Evolutionary conservation across 2,329 filamentous ascomycete genomes (phyloP), one percentile per base, ranked within the genome.

Genomic region (Fusarium nisikadoi): DNA sequence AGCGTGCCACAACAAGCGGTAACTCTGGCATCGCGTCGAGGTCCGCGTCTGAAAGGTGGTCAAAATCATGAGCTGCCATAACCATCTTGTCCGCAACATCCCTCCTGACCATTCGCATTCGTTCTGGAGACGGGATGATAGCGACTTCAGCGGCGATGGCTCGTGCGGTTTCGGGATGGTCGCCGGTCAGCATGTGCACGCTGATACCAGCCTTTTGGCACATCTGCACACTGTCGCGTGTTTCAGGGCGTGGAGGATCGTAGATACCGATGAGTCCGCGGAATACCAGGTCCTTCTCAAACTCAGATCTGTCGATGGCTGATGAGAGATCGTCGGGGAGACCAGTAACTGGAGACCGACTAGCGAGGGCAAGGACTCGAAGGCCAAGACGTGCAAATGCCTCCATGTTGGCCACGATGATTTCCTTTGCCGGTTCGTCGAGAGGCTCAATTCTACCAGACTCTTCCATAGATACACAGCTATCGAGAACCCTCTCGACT

Each of bases 1-100:
- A 93, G n/a, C 91, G 87, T 33, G 91, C 91, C 43, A 93, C 89
- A 5, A 93, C 91, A 5, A 92, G 82, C 3, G 91, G 91, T 4
- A 93, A 80, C 12, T 90, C 84, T 0, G 89, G 88, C 6, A 93
- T 84, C 2, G 79, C 77, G 65, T 93, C 91, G 23, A 93, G 88
- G 71, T 92, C 84, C 0, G 86, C 84, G 46, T 92, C 89, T 1
- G 85, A 84, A 13, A 93, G 81, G 38, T 86, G 85, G 72, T 93
- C 91, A 65, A 93, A 92, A 65, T 91, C 86, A 25, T 86, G 81
- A 3, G 89, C 89, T 4, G 88, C 88, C 87, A 90, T 91, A 25
- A 91, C 87, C 82, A 91, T 88, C 6, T 84, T 83, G 16, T 86
- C 83, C 13, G 86, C 82, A 17, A 89, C 84, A 52, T 89, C 87